Base-by-base conservation (phyloP, 371 early-diverging fungal species). In the Capniomyces stellatus region DNA sequence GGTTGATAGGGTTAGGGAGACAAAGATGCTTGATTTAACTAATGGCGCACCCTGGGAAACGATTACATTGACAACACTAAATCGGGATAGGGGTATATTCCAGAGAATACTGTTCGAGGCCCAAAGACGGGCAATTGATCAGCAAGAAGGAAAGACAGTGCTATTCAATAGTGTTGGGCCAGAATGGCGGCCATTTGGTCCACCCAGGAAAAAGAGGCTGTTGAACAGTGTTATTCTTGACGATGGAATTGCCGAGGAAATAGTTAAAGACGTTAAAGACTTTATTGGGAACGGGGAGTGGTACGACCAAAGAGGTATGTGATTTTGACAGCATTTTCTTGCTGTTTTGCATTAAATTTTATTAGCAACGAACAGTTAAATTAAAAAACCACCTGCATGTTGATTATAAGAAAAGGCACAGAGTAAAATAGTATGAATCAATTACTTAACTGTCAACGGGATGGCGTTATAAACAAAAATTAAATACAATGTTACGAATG, bases 161-260 rank as follows among this genome's bases (percentile, higher is more conserved):
- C 73, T 97, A 43, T 95, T 89, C 66, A 91, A 91, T 0, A 84
- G 85, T 43, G 89, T 79, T 70, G 98, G 95, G 0, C 87, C 89
- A 0, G 96, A 97, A 54, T 97, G 98, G 98, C 72, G 92, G 49
- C 92, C 90, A 0, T 95, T 97, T 75, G 98, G 98, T 6, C 74
- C 83, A 60, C 98, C 98, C 15, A 71, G 96, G 47, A 78, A 81
- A 63, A 66, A 85, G 41, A 71, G 96, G 39, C 68, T 82, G 40
- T 55, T 97, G n/a, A 76, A 76, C 2, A 83, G 84, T 21, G 98
- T 97, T 1, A 80, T 97, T 23, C 62, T 97, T 51, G 86, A 87
- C 55, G 65, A 71, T n/a, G 84, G 82, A 3, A 70, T 87, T 22
- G 74, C 79, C 23, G 79, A 89, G 47, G 56, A 71, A 19, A 78